Conservation (phyloP, 306 rosid genomes). For the Gynostemma pentaphyllum region DNA sequence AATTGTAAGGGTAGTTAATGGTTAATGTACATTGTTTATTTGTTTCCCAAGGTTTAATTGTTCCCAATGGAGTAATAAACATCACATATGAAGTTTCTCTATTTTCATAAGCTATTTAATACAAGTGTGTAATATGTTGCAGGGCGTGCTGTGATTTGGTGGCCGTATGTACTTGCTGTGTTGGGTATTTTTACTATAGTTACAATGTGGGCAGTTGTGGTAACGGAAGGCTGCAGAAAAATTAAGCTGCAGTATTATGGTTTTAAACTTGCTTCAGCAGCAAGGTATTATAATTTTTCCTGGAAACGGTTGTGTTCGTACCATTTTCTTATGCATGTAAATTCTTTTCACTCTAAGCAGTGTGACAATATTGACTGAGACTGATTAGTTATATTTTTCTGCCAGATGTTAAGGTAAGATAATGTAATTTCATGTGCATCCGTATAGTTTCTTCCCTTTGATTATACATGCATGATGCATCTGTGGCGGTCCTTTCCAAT, state of each 20-base stretch:
- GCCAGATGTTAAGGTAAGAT: not conserved
- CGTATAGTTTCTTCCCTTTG: not conserved
- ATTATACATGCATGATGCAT: not conserved
- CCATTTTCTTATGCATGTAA: not conserved
- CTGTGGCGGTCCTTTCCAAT: not conserved
- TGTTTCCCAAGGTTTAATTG: not conserved
- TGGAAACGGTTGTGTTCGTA: not conserved
- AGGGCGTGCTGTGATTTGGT: constrained; percentile 66
- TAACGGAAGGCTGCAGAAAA: constrained; percentile 96
- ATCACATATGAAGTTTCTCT: not conserved
- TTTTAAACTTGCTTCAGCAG: constrained; percentile 94
- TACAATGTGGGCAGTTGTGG: constrained; percentile 99
- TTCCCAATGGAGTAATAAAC: not conserved
- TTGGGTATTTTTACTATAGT: constrained; percentile 79
- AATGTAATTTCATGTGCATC: not conserved
- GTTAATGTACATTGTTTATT: not conserved
- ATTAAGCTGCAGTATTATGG: constrained; percentile 93
- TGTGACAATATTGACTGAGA: not conserved
- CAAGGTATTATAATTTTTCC: constrained; percentile 40
- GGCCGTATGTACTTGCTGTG: constrained; percentile 58
- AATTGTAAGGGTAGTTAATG: not conserved
- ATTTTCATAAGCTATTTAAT: not conserved
- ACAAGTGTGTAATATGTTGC: constrained; percentile 27
- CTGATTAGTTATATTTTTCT: not conserved
- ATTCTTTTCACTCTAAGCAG: not conserved